Conservation (phyloP, 108 stramenopile species). For the Cyclotella sp. region DNA sequence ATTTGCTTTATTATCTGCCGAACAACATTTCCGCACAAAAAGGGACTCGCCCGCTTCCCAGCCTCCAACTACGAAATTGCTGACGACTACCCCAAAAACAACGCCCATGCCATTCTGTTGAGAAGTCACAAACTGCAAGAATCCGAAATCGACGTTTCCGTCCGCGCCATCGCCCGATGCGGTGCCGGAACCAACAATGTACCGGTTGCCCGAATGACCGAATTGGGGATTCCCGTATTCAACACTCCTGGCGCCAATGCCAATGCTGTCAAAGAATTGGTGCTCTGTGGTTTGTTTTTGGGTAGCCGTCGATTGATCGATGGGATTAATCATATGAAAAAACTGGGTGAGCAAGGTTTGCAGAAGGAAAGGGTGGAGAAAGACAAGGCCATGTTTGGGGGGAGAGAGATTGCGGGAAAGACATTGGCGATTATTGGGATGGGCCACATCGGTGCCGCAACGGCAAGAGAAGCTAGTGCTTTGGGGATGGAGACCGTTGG, state of each 20-base stretch:
- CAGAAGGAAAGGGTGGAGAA: slow-evolving; percentile 92
- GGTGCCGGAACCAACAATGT: slow-evolving; percentile 97
- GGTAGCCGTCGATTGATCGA: slow-evolving; percentile 83
- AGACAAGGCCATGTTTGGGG: slow-evolving; percentile 95
- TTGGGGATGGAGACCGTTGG: slow-evolving; percentile 89
- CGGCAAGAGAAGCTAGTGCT: slow-evolving; percentile 84
- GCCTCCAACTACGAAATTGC: slow-evolving; percentile 71
- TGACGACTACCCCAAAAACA: slow-evolving; percentile 51
- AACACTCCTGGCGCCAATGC: slow-evolving; percentile 98
- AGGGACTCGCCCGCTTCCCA: slow-evolving; percentile 70
- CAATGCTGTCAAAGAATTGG: slow-evolving; percentile 94
- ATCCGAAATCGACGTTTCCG: slow-evolving; percentile 81
- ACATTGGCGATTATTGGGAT: slow-evolving; percentile 95
- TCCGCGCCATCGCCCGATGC: slow-evolving; percentile 93
- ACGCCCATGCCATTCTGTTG: slow-evolving; percentile 90
- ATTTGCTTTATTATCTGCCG: background rate
- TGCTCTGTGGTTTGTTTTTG: slow-evolving; percentile 88
- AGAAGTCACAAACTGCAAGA: slow-evolving; percentile 92
- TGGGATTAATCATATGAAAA: slow-evolving; percentile 90
- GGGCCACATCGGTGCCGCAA: slow-evolving; percentile 94
- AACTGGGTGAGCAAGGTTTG: slow-evolving; percentile 82
- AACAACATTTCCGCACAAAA: background rate
- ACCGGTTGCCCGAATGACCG: slow-evolving; percentile 93
- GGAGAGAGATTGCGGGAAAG: slow-evolving; percentile 92
- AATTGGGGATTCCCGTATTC: slow-evolving; percentile 96